Evolutionary conservation across 2,329 filamentous ascomycete species (phyloP), one percentile per base, ranked within the genome.

Genomic region (Hirsutella rhossiliensis): DNA sequence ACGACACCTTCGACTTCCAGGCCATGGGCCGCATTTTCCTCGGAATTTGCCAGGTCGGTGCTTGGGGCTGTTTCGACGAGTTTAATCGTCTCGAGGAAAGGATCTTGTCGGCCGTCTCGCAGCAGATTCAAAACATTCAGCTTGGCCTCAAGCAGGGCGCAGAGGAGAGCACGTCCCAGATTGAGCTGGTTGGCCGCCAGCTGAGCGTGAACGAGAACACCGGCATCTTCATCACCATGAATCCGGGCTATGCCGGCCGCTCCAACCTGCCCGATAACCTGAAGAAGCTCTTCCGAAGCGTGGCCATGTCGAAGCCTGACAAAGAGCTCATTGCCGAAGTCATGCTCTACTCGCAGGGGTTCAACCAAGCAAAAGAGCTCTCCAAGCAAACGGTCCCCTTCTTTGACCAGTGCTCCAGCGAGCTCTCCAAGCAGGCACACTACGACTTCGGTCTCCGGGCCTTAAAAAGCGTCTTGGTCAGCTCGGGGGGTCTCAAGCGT

Each of bases 151-250:
- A 89, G 61, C 87, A 90, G 60, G 82, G 84, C 30, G 82, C 71
- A 8, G 80, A 87, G 44, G 86, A 96, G 54, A 78, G 84, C 7
- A 87, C 86, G 60, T 73, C 87, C 2, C 85, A 96, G 59, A 97
- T 98, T 54, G 92, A 98, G 62, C 73, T 99, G 18, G 85, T 97
- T 43, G 90, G 90, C 41, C 85, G 92, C 44, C 88, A 94, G 54
- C 75, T 98, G 40, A 79, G 75, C 50, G 92, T 99, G 52, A 94
- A 95, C 57, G 74, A 76, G 48, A 94, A 96, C 60, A 97, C 94
- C 42, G 92, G 92, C 54, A 92, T 99, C 61, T 99, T 99, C 71
- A 98, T 99, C 62, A 99, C 92, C 34, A 98, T 99, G 94, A 99
- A 99, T 63, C 92, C 92, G 62, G 92, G 92, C 43, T 99, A 99